Percentiles rank a stretch among this genome's conserved stretches.
Evolutionary conservation across 805 yeast genomes (phyloP).

Genomic region (Metschnikowia aberdeeniae): DNA sequence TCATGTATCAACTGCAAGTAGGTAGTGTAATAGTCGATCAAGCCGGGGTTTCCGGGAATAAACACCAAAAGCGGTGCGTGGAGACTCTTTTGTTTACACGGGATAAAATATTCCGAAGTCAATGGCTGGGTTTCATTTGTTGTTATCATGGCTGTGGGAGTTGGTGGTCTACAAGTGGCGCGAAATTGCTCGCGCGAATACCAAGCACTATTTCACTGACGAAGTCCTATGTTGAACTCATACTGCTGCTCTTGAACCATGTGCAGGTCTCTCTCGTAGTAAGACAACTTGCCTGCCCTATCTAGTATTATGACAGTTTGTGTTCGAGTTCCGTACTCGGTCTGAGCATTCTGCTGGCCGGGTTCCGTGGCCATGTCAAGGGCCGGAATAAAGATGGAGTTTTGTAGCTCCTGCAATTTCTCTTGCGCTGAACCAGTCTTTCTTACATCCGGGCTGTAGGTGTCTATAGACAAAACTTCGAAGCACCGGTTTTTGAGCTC

Average conservation of each 20-base stretch:
- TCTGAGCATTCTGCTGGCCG: slow-evolving; percentile 6
- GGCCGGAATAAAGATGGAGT: slow-evolving; percentile 73
- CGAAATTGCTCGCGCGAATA: not conserved
- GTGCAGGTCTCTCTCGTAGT: slow-evolving; percentile 60
- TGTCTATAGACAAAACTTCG: slow-evolving; percentile 45
- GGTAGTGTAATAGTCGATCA: slow-evolving; percentile 58
- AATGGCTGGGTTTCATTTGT: slow-evolving; percentile 20
- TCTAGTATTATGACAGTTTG: slow-evolving; percentile 71
- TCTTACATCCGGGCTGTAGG: slow-evolving; percentile 30
- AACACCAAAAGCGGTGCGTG: slow-evolving; percentile 42
- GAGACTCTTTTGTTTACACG: slow-evolving; percentile 17
- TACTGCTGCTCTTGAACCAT: slow-evolving; percentile 14
- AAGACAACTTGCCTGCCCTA: slow-evolving; percentile 47
- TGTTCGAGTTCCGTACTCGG: slow-evolving; percentile 80
- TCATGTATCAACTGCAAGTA: slow-evolving; percentile 45
- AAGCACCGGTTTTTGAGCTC: slow-evolving; percentile 50
- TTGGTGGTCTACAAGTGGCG: not conserved
- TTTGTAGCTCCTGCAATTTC: slow-evolving; percentile 41
- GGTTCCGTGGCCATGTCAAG: slow-evolving; percentile 22
- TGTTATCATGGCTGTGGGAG: not conserved
- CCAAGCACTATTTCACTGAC: slow-evolving; percentile 1
- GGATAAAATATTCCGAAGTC: slow-evolving; percentile 24
- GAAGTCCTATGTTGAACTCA: slow-evolving; percentile 11
- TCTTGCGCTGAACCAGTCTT: slow-evolving; percentile 14
- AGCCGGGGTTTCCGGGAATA: slow-evolving; percentile 78